These are phyloP conservation scores for Canariomyces notabilis DNA, from an alignment of 2,329 filamentous ascomycete species.

Conservation along the genomic window DNA sequence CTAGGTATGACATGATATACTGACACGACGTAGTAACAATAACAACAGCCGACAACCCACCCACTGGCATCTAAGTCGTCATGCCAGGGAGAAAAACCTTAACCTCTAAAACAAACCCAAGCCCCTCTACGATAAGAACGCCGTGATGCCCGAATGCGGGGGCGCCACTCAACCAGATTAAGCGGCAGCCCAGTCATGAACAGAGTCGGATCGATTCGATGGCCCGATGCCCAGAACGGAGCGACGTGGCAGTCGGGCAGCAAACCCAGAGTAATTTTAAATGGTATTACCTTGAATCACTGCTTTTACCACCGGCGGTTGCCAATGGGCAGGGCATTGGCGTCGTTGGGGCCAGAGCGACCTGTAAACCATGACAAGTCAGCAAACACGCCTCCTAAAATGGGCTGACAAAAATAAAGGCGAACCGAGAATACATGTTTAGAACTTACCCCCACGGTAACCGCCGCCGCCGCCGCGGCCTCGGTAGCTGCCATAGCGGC, in stretches of 20 bases:
- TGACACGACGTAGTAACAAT: constrained; percentile 5
- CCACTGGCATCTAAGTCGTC: constrained; percentile 4
- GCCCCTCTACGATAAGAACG: constrained; percentile 17
- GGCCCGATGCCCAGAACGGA: constrained; percentile 1
- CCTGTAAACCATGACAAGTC: constrained; percentile 2
- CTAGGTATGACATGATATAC: no score
- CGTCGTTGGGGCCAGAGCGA: constrained; percentile 23
- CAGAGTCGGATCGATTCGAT: constrained; percentile 4
- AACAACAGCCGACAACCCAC: no score
- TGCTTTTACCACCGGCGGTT: constrained; percentile 50
- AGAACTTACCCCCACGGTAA: constrained; percentile 47
- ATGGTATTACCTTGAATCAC: no score
- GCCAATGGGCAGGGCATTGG: constrained; percentile 47
- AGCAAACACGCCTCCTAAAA: constrained; percentile 7
- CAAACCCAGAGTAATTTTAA: no score
- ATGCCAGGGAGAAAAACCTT: no score
- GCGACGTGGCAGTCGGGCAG: neutral
- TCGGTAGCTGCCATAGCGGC: constrained; percentile 67
- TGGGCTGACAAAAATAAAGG: no score
- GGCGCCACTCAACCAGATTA: constrained; percentile 5
- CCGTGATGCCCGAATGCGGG: constrained; percentile 13
- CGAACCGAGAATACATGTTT: constrained; percentile 28
- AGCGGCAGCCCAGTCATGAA: constrained; percentile 7
- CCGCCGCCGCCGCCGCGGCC: constrained; percentile 45
- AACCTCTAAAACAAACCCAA: constrained; percentile 15